phyloP scores from a whole-genome alignment of 371 early-diverging fungal genomes.

The Parasitella parasitica region DNA sequence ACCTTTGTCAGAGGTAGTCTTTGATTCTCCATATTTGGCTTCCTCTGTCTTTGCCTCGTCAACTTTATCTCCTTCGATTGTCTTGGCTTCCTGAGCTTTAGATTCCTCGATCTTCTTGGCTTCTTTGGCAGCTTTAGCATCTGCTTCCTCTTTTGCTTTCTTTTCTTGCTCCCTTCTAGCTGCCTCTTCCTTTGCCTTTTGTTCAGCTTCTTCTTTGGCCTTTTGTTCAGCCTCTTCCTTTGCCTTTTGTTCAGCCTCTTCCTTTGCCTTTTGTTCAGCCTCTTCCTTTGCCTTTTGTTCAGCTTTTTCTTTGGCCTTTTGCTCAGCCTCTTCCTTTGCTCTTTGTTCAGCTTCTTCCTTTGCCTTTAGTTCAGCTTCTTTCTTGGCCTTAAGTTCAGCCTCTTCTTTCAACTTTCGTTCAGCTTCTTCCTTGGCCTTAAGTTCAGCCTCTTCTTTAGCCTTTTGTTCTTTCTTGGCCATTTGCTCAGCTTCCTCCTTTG shows the following conservation, averaged over 20 bases:
- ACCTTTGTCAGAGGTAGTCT: constrained; percentile 12
- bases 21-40: constrained; percentile 20
- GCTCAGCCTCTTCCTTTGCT: constrained; percentile 35
- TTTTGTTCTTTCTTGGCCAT: constrained; percentile 25
- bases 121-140: constrained; percentile 15
- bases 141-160: too few species aligned
- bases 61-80: too few species aligned
- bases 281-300: constrained; percentile 9
- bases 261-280: constrained; percentile 9
- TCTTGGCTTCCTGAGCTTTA: constrained; percentile 25
- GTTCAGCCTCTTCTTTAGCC: constrained; percentile 4
- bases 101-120: constrained; percentile 14
- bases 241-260: constrained; percentile 15
- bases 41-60: constrained; percentile 20
- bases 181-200: not conserved
- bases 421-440: constrained; percentile 14
- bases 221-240: constrained; percentile 10
- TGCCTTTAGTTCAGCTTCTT: constrained; percentile 31
- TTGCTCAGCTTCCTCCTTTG: constrained; percentile 34
- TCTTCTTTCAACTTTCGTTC: constrained; percentile 6
- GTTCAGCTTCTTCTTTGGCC: constrained; percentile 15
- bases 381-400: too few species aligned
- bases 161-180: too few species aligned
- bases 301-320: not conserved
- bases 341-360: constrained; percentile 34